Percentiles rank a stretch among this genome's conserved stretches.
Conservation (phyloP, 306 rosid genomes). For the Bauhinia variegata region DNA sequence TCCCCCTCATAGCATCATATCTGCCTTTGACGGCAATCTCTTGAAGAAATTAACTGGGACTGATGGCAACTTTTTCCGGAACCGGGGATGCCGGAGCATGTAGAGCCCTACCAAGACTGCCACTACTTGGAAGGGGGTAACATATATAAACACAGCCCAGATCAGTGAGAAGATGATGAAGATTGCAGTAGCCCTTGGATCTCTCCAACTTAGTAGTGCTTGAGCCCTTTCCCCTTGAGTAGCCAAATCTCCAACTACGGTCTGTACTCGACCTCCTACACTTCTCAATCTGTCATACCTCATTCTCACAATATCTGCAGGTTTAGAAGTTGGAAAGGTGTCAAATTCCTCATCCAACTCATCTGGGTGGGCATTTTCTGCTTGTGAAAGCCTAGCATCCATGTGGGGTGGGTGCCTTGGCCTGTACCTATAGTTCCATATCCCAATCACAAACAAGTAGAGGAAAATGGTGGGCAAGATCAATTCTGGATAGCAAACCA, state of each 20-base stretch:
- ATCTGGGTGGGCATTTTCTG: slow-evolving; percentile 70
- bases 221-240: slow-evolving; percentile 91
- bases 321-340: slow-evolving; percentile 63
- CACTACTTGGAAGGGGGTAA: slow-evolving; percentile 82
- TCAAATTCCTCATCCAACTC: slow-evolving; percentile 95
- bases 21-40: slow-evolving; percentile 83
- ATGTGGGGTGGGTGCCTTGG: slow-evolving; percentile 90
- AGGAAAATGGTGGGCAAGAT: slow-evolving; percentile 86
- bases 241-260: slow-evolving; percentile 93
- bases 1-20: slow-evolving; percentile 57
- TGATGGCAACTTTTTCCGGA: slow-evolving; percentile 79
- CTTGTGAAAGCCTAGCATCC: slow-evolving; percentile 90
- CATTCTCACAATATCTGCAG: slow-evolving; percentile 72
- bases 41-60: slow-evolving; percentile 95
- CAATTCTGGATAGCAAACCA: slow-evolving; percentile 86
- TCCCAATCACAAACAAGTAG: slow-evolving; percentile 79
- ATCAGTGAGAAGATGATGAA: slow-evolving; percentile 81
- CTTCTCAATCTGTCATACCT: slow-evolving; percentile 87
- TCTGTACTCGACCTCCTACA: slow-evolving; percentile 82
- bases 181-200: slow-evolving; percentile 84
- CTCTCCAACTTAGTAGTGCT: slow-evolving; percentile 84
- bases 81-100: slow-evolving; percentile 82
- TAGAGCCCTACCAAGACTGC: slow-evolving; percentile 77
- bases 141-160: slow-evolving; percentile 84
- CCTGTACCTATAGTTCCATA: slow-evolving; percentile 85